A percentile compares a stretch with the other conserved stretches of the same genome.
phyloP scores from a whole-genome alignment of 2,329 filamentous ascomycete genomes.

The Talaromyces sp. region DNA sequence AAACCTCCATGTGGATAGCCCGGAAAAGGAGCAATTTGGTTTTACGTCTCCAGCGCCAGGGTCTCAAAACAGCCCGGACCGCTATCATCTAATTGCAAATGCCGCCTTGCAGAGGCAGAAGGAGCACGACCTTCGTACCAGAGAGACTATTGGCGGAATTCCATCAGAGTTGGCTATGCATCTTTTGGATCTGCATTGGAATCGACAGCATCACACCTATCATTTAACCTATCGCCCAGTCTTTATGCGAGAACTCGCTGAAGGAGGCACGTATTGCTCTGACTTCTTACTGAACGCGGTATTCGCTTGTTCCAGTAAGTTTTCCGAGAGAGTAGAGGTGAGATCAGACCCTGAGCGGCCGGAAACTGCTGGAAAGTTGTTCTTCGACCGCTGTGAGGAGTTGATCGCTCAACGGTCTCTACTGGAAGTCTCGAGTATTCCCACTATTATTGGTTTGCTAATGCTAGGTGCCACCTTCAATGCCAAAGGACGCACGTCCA shows the following conservation, averaged over 20 bases:
- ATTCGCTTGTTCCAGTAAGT: constrained; percentile 35
- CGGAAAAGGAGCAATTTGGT: constrained; percentile 10
- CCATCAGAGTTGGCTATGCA: constrained; percentile 29
- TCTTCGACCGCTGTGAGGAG: constrained; percentile 34
- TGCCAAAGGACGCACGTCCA: constrained; percentile 18
- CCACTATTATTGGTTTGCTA: constrained; percentile 32
- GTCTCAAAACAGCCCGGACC: constrained; percentile 11
- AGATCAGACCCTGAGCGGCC: constrained; percentile 28
- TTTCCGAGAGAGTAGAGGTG: constrained; percentile 32
- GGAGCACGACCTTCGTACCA: constrained; percentile 13
- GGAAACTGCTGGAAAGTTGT: constrained; percentile 29
- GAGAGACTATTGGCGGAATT: constrained; percentile 14
- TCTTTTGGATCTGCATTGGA: constrained; percentile 36
- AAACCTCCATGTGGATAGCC: constrained; percentile 12
- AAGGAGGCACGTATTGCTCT: constrained; percentile 31
- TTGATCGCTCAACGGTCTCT: constrained; percentile 29
- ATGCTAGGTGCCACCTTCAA: constrained; percentile 21
- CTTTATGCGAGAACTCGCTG: constrained; percentile 30
- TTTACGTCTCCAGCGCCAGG: constrained; percentile 3
- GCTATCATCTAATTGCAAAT: constrained; percentile 18
- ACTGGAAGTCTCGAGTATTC: constrained; percentile 30
- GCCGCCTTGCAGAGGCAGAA: constrained; percentile 16
- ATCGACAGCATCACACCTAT: constrained; percentile 33
- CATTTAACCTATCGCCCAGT: constrained; percentile 35
- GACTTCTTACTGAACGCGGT: constrained; percentile 37